Conservation (phyloP, 768 basidiomycete species). For the Roridomyces roridus region DNA sequence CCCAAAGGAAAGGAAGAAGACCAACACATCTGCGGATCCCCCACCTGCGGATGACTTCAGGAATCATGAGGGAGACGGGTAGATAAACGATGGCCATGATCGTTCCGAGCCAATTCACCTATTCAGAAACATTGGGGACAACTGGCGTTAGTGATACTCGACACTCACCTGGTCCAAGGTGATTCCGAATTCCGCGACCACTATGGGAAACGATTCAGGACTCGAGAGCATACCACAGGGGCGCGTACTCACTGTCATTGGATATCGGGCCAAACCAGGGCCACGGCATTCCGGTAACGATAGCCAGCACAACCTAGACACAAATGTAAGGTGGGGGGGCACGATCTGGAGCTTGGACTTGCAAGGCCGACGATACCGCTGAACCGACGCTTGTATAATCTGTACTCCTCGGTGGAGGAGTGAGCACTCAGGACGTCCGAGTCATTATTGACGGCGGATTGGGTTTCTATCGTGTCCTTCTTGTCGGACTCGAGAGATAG, state of each 20-base stretch:
- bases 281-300: slow-evolving; percentile 70
- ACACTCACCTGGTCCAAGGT: slow-evolving; percentile 69
- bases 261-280: slow-evolving; percentile 90
- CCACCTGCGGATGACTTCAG: slow-evolving; percentile 59
- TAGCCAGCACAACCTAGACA: slow-evolving; percentile 62
- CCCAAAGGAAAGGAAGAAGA: slow-evolving; percentile 14
- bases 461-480: slow-evolving; percentile 1
- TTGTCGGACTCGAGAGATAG: background rate
- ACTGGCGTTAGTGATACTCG: too few relatives aligned
- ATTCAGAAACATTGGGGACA: too few relatives aligned
- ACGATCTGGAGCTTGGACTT: slow-evolving; percentile 21
- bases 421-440: slow-evolving; percentile 15
- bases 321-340: background rate
- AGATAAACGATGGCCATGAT: slow-evolving; percentile 67
- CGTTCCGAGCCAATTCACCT: slow-evolving; percentile 87
- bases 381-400: slow-evolving; percentile 75
- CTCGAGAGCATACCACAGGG: background rate
- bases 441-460: background rate
- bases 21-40: slow-evolving; percentile 70
- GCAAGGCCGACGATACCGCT: slow-evolving; percentile 69
- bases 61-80: slow-evolving; percentile 64
- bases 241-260: slow-evolving; percentile 60
- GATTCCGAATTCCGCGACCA: slow-evolving; percentile 67
- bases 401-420: slow-evolving; percentile 43
- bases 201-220: slow-evolving; percentile 38